Base-by-base conservation (phyloP, 2,329 filamentous ascomycete genomes). In the Botrytis deweyae region DNA sequence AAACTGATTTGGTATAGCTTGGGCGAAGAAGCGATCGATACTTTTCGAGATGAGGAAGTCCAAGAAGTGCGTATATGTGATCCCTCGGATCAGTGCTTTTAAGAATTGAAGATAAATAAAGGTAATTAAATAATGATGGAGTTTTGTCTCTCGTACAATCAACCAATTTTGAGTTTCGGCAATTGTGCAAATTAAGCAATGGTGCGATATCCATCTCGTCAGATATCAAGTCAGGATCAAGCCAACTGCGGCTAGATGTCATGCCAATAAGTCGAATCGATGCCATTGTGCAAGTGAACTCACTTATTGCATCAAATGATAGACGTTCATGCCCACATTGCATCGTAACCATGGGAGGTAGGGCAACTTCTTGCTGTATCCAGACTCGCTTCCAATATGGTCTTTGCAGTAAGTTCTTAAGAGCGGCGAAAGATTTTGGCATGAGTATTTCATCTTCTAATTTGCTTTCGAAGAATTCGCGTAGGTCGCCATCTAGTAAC, bases 201-300 rank as follows among this genome's bases (percentile, higher is more conserved):
- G 29, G 18, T 12, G 9, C 9, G 2, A 0, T 2, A 10, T 61
- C 9, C 1, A 1, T 2, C 1, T 0, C 14, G 0, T 6, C 0
- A 6, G 58, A 3, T 0, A 25, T 52, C 46, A 10, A 12, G 20
- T 25, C 20, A 49, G 0, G 7, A 46, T 42, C 1, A 38, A 38
- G 6, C 5, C 36, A 5, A 38, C 4, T 38, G 1, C 4, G 1
- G 36, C 36, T 8, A 38, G 4, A 38, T 6, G 0, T 38, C 36
- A 0, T 1, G 36, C 2, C 1, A 38, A 8, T 1, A 38, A 38
- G 10, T 38, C 7, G 38, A 38, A 38, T 38, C 1, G 1, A 0
- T 12, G 2, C 1, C 0, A 38, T 42, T 42, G 14, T 16, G 14
- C 14, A 16, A 42, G 4, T 1, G 16, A 44, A 44, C 8, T 8